phyloP scores from a whole-genome alignment of 2,329 filamentous ascomycete genomes.

The Monosporascus sp. region DNA sequence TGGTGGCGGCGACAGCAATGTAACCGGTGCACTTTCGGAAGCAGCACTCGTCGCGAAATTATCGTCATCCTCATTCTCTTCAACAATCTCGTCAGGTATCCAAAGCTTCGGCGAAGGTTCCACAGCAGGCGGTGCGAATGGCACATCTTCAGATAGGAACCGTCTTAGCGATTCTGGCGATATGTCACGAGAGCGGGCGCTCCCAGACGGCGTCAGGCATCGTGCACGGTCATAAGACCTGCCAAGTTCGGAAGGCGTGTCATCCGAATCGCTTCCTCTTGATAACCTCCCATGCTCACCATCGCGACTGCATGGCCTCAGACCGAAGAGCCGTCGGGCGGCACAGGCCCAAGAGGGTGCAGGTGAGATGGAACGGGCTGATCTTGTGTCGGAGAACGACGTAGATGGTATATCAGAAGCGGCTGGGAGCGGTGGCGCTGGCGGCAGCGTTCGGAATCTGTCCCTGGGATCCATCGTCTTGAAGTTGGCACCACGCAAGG shows the following conservation, averaged over 20 bases:
- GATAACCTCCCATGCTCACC: slow-evolving; percentile 28
- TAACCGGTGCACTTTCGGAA: slow-evolving; percentile 38
- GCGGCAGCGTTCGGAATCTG: slow-evolving; percentile 66
- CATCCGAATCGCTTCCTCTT: slow-evolving; percentile 19
- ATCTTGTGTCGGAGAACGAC: slow-evolving; percentile 28
- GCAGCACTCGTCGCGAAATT: slow-evolving; percentile 53
- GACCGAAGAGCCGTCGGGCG: slow-evolving; percentile 43
- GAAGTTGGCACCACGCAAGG: slow-evolving; percentile 50
- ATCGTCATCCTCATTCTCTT: slow-evolving; percentile 53
- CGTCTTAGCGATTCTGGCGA: slow-evolving; percentile 50
- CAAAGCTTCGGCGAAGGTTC: slow-evolving; percentile 29
- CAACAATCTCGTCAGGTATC: slow-evolving; percentile 42
- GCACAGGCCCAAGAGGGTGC: slow-evolving; percentile 40
- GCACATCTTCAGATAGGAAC: slow-evolving; percentile 44
- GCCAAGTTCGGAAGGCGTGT: slow-evolving; percentile 9
- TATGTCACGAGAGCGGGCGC: slow-evolving; percentile 43
- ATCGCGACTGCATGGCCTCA: slow-evolving; percentile 32
- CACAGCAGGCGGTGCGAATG: slow-evolving; percentile 23
- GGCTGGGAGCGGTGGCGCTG: slow-evolving; percentile 44
- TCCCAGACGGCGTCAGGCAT: slow-evolving; percentile 32
- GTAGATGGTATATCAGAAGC: slow-evolving; percentile 28
- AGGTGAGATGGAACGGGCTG: slow-evolving; percentile 42
- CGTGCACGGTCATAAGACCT: slow-evolving; percentile 24
- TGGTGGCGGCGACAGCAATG: slow-evolving; percentile 50
- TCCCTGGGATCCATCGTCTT: slow-evolving; percentile 75